Evolutionary conservation across 441 rosid species (phyloP), one percentile per base, ranked within the genome.

Genomic region (Iberis amara): DNA sequence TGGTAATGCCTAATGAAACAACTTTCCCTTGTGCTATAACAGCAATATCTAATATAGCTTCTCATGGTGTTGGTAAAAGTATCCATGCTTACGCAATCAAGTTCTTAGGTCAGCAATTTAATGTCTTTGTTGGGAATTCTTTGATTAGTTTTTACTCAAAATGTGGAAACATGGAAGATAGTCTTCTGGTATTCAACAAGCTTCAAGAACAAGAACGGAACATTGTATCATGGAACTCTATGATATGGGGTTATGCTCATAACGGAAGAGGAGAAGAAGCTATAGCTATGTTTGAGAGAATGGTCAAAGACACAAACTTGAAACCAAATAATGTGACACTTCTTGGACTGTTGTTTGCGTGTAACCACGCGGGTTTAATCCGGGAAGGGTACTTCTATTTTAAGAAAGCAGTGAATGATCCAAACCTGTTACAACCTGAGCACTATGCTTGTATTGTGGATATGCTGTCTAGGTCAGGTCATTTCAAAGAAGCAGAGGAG

Each of bases 361-460:
- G 90, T 56, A 83, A 74, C 75, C 97, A 85, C 49, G 64, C 83
- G 2, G 95, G 95, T 48, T 76, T 89, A 27, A 73, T 89, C n/a
- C 73, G 61, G n/a, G 65, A 71, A 64, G 95, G 92, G 7, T 77
- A 73, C 46, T 65, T 65, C 7, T 79, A 79, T 66, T 85, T 89
- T 69, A 73, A 73, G 39, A 72, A 47, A 67, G 76, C 71, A 21
- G 66, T 53, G 64, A 26, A 32, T n/a, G 71, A 68, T 37, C 73
- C 77, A 21, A 36, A 46, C 36, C 12, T 79, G 55, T 47, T 85
- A 26, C 73, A 68, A 39, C 70, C 92, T 2, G 83, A 76, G 57
- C 92, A 85, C 45, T 85, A 77, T 59, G 95, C 92, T 39, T 81
- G 92, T 67, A 69, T 81, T 81, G 92, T 85, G 48, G 95, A 89